Evolutionary conservation across 805 yeast genomes (phyloP).

Genomic region (Zygoascus bituminiphila): DNA sequence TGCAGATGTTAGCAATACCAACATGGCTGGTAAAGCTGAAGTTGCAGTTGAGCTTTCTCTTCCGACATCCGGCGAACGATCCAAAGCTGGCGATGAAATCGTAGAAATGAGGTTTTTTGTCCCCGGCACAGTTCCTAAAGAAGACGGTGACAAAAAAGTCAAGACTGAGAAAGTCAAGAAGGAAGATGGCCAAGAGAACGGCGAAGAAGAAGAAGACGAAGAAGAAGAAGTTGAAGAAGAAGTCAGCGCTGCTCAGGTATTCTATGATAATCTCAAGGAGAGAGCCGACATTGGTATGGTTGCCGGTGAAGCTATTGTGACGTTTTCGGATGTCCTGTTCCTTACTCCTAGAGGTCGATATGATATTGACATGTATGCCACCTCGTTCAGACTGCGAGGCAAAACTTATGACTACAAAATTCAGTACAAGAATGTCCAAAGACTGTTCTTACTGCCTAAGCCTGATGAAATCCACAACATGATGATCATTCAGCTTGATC

Average conservation of each 20-base stretch:
- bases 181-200: constrained; percentile 30
- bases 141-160: constrained; percentile 21
- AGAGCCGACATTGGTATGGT: constrained; percentile 91
- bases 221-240: constrained; percentile 36
- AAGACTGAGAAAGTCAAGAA: constrained; percentile 22
- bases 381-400: constrained; percentile 85
- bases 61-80: constrained; percentile 40
- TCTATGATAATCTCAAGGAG: constrained; percentile 86
- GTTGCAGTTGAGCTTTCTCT: constrained; percentile 81
- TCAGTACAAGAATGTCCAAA: constrained; percentile 80
- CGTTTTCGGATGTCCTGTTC: constrained; percentile 84
- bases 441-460: constrained; percentile 86
- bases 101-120: constrained; percentile 91
- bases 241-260: constrained; percentile 69
- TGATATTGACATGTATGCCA: constrained; percentile 88
- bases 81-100: constrained; percentile 84
- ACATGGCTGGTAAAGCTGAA: constrained; percentile 85
- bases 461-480: constrained; percentile 90
- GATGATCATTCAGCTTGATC: constrained; percentile 84
- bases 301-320: constrained; percentile 89
- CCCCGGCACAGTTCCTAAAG: constrained; percentile 66
- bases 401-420: constrained; percentile 96
- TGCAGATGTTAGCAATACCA: constrained; percentile 67
- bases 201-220: constrained; percentile 31
- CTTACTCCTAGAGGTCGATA: constrained; percentile 98